These are phyloP conservation scores for Corynespora cassiicola DNA, from an alignment of 2,329 filamentous ascomycete genomes.

Conservation along the genomic window DNA sequence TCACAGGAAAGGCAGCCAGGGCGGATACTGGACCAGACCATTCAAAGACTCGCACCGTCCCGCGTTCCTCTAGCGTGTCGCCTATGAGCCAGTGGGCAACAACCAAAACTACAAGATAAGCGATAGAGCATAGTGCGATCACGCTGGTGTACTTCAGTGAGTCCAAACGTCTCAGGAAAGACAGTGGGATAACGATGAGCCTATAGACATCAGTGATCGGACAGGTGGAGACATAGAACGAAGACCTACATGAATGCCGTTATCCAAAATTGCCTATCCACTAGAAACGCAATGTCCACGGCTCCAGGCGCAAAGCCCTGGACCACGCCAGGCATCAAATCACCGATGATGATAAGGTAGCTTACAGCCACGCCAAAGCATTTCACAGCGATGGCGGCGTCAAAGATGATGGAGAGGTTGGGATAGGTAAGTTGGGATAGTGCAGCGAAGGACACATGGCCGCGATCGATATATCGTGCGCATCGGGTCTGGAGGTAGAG, in stretches of 20 bases:
- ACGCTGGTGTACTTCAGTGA: constrained; percentile 97
- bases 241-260: constrained; percentile 84
- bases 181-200: constrained; percentile 91
- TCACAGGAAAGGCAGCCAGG: constrained; percentile 87
- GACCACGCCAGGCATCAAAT: constrained; percentile 95
- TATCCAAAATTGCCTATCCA: constrained; percentile 96
- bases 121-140: constrained; percentile 88
- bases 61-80: constrained; percentile 76
- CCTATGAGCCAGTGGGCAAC: constrained; percentile 86
- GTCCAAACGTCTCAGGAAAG: constrained; percentile 88
- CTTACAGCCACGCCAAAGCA: constrained; percentile 98
- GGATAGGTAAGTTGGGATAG: constrained; percentile 96
- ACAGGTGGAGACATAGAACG: too few species aligned
- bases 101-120: constrained; percentile 90
- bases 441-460: constrained; percentile 92
- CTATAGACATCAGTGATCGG: constrained; percentile 47
- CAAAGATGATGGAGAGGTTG: constrained; percentile 93
- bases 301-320: constrained; percentile 75
- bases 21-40: constrained; percentile 82
- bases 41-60: constrained; percentile 75
- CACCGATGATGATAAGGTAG: constrained; percentile 98
- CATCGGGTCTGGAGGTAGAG: constrained; percentile 94
- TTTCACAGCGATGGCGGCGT: constrained; percentile 94
- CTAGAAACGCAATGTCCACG: constrained; percentile 72
- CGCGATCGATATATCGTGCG: constrained; percentile 89